These are phyloP conservation scores for Metschnikowia lochheadii DNA, from an alignment of 805 yeast species.

Conservation along the genomic window DNA sequence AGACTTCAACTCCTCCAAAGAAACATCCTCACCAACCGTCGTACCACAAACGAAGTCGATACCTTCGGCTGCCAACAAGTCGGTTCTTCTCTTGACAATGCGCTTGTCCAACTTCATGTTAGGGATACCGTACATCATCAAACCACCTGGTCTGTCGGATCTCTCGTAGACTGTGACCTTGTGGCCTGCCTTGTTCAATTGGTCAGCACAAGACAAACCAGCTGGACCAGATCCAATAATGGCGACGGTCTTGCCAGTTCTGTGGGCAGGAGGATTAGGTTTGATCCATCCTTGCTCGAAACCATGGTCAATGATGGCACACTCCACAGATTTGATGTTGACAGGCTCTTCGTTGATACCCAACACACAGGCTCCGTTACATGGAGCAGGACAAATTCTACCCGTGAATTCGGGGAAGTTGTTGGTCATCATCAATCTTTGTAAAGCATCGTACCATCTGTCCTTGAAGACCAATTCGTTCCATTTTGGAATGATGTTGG, in stretches of 20 bases:
- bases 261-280: conserved; percentile 70
- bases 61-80: conserved; percentile 87
- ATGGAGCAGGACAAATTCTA: conserved; percentile 98
- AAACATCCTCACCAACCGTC: conserved; percentile 79
- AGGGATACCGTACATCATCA: conserved; percentile 98
- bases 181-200: conserved; percentile 95
- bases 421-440: conserved; percentile 89
- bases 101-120: conserved; percentile 96
- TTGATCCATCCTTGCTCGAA: conserved; percentile 95
- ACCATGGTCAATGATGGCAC: conserved; percentile 94
- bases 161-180: conserved; percentile 88
- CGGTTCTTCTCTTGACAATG: conserved; percentile 89
- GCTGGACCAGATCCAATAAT: conserved; percentile 96
- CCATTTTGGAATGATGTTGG: conserved; percentile 97
- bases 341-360: conserved; percentile 94
- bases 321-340: conserved; percentile 92
- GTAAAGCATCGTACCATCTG: conserved; percentile 91
- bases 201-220: conserved; percentile 96
- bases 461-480: conserved; percentile 93
- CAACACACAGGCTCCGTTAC: conserved; percentile 92
- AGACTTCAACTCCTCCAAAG: conserved; percentile 62
- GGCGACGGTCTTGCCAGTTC: conserved; percentile 85
- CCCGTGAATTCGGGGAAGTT: conserved; percentile 99
- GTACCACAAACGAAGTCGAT: conserved; percentile 70
- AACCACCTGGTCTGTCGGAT: conserved; percentile 93